These are phyloP conservation scores for Sideroxylon spinosum DNA, from an alignment of 179 eudicot species.

Conservation along the genomic window DNA sequence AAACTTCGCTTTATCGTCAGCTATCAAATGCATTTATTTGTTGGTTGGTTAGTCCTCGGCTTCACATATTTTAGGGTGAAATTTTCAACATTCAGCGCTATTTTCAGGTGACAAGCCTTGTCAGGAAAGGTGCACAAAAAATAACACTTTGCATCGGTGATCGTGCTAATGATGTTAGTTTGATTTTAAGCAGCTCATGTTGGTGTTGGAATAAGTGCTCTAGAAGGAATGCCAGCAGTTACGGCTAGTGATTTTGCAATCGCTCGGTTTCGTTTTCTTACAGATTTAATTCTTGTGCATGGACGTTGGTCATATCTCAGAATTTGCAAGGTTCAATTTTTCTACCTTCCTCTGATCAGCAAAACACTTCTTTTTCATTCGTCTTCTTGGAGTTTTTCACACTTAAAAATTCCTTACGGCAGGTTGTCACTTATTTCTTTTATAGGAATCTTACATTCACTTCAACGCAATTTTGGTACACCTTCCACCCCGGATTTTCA, in stretches of 20 bases:
- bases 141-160: conserved; percentile 95
- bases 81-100: conserved; percentile 10
- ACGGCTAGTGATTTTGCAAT: conserved; percentile 99
- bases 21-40: background rate
- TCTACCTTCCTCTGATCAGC: background rate
- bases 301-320: conserved; percentile 97
- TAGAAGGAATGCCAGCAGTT: conserved; percentile 99
- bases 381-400: background rate
- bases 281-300: conserved; percentile 94
- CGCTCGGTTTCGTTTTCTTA: conserved; percentile 91
- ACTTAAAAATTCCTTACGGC: conserved; percentile 26
- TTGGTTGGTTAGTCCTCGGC: background rate
- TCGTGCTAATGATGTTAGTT: conserved; percentile 98
- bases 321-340: conserved; percentile 72
- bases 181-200: conserved; percentile 99
- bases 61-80: background rate
- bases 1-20: background rate
- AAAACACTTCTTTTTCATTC: background rate
- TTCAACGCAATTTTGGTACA: conserved; percentile 95
- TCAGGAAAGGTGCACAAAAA: conserved; percentile 80
- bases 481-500: conserved; percentile 83
- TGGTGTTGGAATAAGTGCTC: conserved; percentile 97
- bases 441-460: conserved; percentile 95
- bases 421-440: conserved; percentile 90
- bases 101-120: conserved; percentile 87